These are phyloP conservation scores for Yamadazyma aaseri DNA, from an alignment of 1,139 yeast species.

Conservation along the genomic window DNA sequence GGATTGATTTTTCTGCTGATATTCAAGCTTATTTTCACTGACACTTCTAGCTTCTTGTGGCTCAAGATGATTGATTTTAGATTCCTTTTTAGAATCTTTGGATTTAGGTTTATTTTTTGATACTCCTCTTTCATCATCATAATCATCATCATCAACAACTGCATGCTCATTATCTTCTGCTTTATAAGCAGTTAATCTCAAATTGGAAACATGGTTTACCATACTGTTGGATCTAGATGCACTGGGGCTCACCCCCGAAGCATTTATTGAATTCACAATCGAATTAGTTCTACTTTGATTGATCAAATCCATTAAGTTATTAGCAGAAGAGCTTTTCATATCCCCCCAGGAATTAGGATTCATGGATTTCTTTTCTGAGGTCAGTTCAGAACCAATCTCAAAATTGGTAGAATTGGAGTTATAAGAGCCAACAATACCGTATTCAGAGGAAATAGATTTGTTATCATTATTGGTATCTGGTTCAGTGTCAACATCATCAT, in stretches of 20 bases:
- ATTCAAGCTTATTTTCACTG: background rate
- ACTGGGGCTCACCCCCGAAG: constrained; percentile 19
- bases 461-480: constrained; percentile 16
- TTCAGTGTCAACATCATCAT: constrained; percentile 6
- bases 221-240: constrained; percentile 17
- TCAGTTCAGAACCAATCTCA: constrained; percentile 23
- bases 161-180: constrained; percentile 18
- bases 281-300: constrained; percentile 24
- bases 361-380: constrained; percentile 10
- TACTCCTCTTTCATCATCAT: constrained; percentile 8
- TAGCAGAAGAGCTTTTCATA: constrained; percentile 16
- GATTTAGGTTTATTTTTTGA: constrained; percentile 9
- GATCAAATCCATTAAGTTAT: constrained; percentile 26
- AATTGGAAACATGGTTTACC: constrained; percentile 11
- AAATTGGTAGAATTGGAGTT: constrained; percentile 44
- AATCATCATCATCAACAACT: constrained; percentile 17
- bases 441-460: constrained; percentile 39
- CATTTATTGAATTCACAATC: constrained; percentile 19
- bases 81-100: constrained; percentile 4
- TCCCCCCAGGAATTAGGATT: constrained; percentile 8
- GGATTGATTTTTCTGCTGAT: too few species aligned
- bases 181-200: constrained; percentile 8
- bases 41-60: background rate
- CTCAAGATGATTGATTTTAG: background rate
- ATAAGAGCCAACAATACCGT: constrained; percentile 44